Evolutionary conservation across 2,329 filamentous ascomycete genomes (phyloP).

Genomic region (Hymenoscyphus occultus): DNA sequence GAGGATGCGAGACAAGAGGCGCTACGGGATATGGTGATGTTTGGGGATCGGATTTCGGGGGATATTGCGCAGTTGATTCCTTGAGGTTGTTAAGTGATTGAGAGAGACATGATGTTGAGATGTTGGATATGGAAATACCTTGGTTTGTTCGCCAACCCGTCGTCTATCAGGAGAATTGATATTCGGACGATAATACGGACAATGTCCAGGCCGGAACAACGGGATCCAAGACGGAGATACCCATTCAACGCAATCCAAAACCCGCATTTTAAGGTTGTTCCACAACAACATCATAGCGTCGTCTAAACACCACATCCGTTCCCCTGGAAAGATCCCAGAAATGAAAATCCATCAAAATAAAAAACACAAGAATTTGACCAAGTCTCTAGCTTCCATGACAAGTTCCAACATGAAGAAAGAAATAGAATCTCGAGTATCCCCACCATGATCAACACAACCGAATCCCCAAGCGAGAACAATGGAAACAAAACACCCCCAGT

Average conservation of each 20-base stretch:
- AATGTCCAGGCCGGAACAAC: too few species aligned
- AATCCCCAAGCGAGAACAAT: background rate
- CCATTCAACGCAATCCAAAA: background rate
- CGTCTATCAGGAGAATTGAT: too few species aligned
- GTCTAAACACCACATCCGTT: background rate
- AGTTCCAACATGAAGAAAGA: background rate
- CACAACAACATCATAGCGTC: conserved; percentile 14
- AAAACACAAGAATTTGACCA: background rate
- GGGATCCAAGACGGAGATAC: too few species aligned
- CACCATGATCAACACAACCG: background rate
- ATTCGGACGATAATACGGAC: too few species aligned
- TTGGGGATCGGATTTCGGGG: background rate
- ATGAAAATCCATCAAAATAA: background rate
- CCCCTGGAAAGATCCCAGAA: too few species aligned
- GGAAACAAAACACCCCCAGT: background rate
- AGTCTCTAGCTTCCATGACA: background rate
- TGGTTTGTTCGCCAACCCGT: background rate
- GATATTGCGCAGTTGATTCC: background rate
- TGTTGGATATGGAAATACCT: background rate
- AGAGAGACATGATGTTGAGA: background rate
- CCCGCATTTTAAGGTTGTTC: conserved; percentile 17
- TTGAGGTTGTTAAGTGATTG: background rate
- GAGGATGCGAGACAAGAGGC: background rate
- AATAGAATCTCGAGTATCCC: background rate
- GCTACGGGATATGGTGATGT: background rate